These are phyloP conservation scores for Ambrosia trifida DNA, from an alignment of 129 eudicot species.

Conservation along the genomic window DNA sequence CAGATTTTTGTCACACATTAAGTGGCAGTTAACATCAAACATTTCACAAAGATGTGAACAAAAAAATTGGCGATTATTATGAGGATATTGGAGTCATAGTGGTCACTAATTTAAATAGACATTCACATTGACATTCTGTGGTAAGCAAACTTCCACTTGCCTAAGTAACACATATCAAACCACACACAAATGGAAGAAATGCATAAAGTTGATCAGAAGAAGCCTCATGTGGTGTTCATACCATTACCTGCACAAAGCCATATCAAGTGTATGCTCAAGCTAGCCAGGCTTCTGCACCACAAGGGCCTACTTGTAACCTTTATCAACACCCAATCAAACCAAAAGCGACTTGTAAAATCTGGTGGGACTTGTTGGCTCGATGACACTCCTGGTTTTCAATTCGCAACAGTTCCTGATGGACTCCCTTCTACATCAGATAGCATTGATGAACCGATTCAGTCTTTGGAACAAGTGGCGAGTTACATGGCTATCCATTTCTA, in stretches of 20 bases:
- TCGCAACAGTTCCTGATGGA: conserved; percentile 13
- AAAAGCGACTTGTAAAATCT: neutral
- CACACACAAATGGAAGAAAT: conserved; percentile 16
- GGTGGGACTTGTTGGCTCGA: neutral
- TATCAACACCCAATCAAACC: conserved; percentile 19
- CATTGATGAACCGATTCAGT: neutral
- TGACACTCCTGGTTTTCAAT: conserved; percentile 7
- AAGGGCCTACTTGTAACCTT: conserved; percentile 5
- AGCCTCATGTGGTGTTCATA: conserved; percentile 43
- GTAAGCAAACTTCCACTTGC: neutral
- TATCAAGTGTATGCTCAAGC: conserved; percentile 48
- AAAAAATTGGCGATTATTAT: neutral
- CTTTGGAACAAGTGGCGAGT: neutral
- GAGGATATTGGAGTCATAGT: neutral
- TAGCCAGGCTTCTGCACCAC: conserved; percentile 46
- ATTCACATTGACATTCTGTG: neutral
- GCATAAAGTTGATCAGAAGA: neutral
- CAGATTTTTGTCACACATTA: neutral
- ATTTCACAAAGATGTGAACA: neutral
- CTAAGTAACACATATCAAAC: neutral
- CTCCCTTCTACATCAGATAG: neutral
- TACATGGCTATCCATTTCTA: conserved; percentile 4
- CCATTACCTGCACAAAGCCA: conserved; percentile 62
- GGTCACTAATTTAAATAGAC: neutral
- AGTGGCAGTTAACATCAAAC: neutral